Conservation (phyloP, 1,284 basidiomycete genomes). For the Boletellus deceptivus region DNA sequence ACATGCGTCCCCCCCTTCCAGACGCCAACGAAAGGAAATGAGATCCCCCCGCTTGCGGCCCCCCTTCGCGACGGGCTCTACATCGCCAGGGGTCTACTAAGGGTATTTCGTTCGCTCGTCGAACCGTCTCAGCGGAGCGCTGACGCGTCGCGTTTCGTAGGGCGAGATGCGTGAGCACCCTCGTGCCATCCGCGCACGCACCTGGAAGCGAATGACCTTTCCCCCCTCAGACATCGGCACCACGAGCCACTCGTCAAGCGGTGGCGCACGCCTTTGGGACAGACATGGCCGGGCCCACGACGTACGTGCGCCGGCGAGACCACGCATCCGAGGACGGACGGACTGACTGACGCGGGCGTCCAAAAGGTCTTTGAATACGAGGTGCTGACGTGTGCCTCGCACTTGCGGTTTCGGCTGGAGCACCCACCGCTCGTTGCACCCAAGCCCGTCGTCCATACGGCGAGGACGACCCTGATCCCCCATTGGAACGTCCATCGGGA, state of each 20-base stretch:
- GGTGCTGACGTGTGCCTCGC: constrained; percentile 21
- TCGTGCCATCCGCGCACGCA: background rate
- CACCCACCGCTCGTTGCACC: background rate
- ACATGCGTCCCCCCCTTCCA: background rate
- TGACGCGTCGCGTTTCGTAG: constrained; percentile 13
- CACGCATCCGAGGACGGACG: too few species aligned
- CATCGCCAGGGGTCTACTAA: constrained; percentile 18
- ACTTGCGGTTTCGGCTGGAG: constrained; percentile 19
- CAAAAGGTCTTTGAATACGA: constrained; percentile 26
- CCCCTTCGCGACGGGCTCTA: constrained; percentile 17
- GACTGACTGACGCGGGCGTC: background rate
- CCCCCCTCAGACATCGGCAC: constrained; percentile 19
- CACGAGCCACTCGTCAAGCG: constrained; percentile 11
- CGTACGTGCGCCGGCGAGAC: constrained; percentile 12
- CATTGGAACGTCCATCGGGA: background rate
- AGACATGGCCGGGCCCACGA: constrained; percentile 7
- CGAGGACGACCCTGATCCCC: background rate
- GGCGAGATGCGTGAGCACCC: constrained; percentile 23
- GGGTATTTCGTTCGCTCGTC: constrained; percentile 5
- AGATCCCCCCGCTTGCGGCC: constrained; percentile 24
- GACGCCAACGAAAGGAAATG: constrained; percentile 21
- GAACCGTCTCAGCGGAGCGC: background rate
- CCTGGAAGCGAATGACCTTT: background rate
- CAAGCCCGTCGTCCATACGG: background rate
- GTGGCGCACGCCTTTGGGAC: constrained; percentile 17